Base-by-base conservation (phyloP, 2,329 filamentous ascomycete species). In the Curvularia hawaiiensis region DNA sequence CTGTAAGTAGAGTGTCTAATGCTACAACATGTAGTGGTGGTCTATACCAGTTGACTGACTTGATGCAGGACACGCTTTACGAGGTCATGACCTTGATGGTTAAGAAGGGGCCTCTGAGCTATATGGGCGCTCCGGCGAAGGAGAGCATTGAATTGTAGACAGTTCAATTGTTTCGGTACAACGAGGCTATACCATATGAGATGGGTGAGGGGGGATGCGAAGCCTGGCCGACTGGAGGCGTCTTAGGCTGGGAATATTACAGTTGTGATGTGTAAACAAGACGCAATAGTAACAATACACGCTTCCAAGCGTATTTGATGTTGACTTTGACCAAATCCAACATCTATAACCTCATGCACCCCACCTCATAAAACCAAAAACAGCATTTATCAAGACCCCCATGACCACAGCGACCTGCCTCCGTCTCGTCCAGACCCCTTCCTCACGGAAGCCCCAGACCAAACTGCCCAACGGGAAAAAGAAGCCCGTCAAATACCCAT, bases 381-480 rank as follows among this genome's bases (percentile, higher is more conserved):
- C 83, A 44, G 92, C 75, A 77, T 94, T 95, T 39, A 98, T 82
- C 59, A 93, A 75, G 20, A 97, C 87, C 0, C 95, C 95, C 44
- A 92, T 89, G 50, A 90, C 87, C 16, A 98, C 91, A 66, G 94
- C 94, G 67, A 97, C 85, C 74, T 92, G 88, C 81, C 92, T 90
- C 69, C 93, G 83, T 70, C 90, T 87, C 59, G 88, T 90, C 86
- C 92, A 96, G 58, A 98, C 88, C 0, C 91, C 92, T 56, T 95
- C 90, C 75, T 97, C 91, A 58, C 93, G 83, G 63, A 94, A 84
- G 49, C 96, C 80, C 92, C 93, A 97, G 51, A 89, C 87, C 55
- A 94, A 80, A 68, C 91, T 92, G 0, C 91, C 94, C 10, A 98
- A 77, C 4, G 95, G 95, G 86, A 94, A 98, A 75, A 99, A 90